phyloP scores from a whole-genome alignment of 257 asterid species.

The Thymus mandschuricus region DNA sequence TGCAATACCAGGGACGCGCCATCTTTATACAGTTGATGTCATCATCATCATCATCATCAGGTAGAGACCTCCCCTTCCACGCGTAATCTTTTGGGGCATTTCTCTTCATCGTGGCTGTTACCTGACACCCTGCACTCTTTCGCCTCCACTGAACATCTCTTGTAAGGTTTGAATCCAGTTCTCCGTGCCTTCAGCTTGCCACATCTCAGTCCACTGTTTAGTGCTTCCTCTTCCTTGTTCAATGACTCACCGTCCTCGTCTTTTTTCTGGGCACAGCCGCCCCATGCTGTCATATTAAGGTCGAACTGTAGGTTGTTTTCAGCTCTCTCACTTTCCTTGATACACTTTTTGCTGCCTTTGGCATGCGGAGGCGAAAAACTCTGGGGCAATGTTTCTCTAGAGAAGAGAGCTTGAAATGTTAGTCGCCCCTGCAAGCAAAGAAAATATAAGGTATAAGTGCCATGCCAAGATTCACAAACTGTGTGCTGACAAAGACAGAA shows the following conservation, averaged over 20 bases:
- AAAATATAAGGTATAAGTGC: constrained; percentile 16
- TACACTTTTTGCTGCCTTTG: constrained; percentile 40
- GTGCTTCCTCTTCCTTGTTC: constrained; percentile 49
- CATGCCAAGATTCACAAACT: constrained; percentile 14
- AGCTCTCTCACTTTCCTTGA: constrained; percentile 36
- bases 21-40: constrained; percentile 8
- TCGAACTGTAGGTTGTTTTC: constrained; percentile 42
- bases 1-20: constrained; percentile 34
- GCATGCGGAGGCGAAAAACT: constrained; percentile 75
- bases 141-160: constrained; percentile 91
- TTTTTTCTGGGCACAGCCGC: constrained; percentile 32
- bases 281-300: constrained; percentile 46
- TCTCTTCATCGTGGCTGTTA: constrained; percentile 63
- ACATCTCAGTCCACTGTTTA: constrained; percentile 48
- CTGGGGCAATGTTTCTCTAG: constrained; percentile 84
- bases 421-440: constrained; percentile 72
- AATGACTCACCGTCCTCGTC: constrained; percentile 30
- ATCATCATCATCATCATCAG: constrained; percentile 39
- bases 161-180: constrained; percentile 94
- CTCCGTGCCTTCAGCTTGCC: constrained; percentile 56
- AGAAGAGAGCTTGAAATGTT: constrained; percentile 89
- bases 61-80: constrained; percentile 66
- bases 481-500: not conserved
- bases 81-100: constrained; percentile 78
- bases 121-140: constrained; percentile 55